Base-by-base conservation (phyloP, 208 protist genomes). In the Strigomonas culicis region DNA sequence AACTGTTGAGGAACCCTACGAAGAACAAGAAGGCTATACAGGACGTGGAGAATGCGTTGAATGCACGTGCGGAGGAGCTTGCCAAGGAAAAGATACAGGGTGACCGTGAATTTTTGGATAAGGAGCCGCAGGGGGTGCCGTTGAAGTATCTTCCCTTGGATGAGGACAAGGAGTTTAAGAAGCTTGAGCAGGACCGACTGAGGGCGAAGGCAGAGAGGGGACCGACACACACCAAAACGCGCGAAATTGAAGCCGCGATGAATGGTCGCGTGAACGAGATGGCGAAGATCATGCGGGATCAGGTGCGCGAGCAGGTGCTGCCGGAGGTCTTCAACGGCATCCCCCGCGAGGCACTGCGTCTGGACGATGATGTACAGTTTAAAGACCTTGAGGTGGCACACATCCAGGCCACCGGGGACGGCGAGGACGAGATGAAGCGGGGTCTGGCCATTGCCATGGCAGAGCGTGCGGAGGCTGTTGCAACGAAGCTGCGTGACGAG, bases 51-150 rank as follows among this genome's bases (percentile, higher is more conserved):
- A 69, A 79, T 22, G 77, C 72, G 0, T 82, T 94, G 21, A 89
- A 90, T 62, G 56, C 65, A 22, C 82, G 85, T 53, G 82, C 79
- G 8, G 72, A 84, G 61, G 82, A 91, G 64, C 65, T 93, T n/a
- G 87, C 83, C 44, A 77, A 77, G 61, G 76, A 87, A 65, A 76
- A 85, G 52, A 86, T 85, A 28, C 70, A 84, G 71, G 64, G 66
- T 17, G 83, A 90, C 55, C 80, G 82, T 44, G 80, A 66, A 41
- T 90, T 91, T 72, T 60, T 91, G 49, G 83, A 89, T 41, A 70
- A 80, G 28, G 75, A 88, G 51, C 88, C 84, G 50, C 74, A 86
- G 63, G 65, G 65, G 44, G 72, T 88, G 43, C 80, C 68, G 11
- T 39, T 89, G 34, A 76, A 82, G 68, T 82, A 90, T 57, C 53